These are phyloP conservation scores for Fusarium ramigenum DNA, from an alignment of 2,329 filamentous ascomycete genomes.

Conservation along the genomic window DNA sequence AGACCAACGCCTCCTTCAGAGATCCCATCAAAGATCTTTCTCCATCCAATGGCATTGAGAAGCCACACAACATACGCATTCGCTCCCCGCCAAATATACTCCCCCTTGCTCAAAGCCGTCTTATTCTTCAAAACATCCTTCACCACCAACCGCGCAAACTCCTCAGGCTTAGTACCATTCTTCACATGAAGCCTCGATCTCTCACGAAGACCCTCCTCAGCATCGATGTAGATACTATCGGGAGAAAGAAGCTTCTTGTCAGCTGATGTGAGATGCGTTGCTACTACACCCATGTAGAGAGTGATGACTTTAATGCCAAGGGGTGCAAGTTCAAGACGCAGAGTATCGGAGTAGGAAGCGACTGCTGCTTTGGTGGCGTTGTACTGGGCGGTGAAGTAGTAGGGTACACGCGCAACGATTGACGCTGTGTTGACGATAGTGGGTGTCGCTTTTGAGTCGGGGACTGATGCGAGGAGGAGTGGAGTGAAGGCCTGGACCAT, in stretches of 20 bases:
- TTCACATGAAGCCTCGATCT: background rate
- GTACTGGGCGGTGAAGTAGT: background rate
- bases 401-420: background rate
- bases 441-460: background rate
- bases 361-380: slow-evolving; percentile 25
- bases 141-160: slow-evolving; percentile 8
- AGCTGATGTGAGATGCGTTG: background rate
- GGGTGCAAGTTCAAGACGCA: background rate
- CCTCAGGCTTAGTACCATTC: background rate
- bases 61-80: slow-evolving; percentile 15
- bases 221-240: background rate
- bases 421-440: slow-evolving; percentile 13
- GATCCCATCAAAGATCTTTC: background rate
- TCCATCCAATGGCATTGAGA: slow-evolving; percentile 1
- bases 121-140: background rate
- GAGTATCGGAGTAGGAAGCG: slow-evolving; percentile 8
- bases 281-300: slow-evolving; percentile 10
- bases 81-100: background rate
- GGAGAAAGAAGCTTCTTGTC: background rate
- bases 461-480: background rate
- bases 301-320: slow-evolving; percentile 10
- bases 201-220: background rate
- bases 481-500: slow-evolving; percentile 10
- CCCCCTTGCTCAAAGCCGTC: background rate
- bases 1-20: background rate